Conservation (phyloP, 441 rosid genomes). For the Aleurites moluccanus region DNA sequence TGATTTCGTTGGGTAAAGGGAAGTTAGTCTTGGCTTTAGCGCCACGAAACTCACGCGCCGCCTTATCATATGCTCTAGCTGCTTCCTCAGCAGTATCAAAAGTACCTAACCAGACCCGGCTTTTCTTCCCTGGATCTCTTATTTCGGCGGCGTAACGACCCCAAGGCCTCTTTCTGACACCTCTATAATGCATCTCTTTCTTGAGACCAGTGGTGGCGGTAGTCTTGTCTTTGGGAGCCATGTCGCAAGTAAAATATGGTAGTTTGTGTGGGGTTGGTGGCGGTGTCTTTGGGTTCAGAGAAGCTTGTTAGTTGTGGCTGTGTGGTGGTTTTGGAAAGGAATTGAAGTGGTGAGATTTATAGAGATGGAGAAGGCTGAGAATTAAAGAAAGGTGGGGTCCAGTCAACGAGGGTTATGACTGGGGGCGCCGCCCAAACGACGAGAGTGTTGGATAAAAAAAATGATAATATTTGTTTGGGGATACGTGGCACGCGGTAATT, state of each 20-base stretch:
- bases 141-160: conserved; percentile 88
- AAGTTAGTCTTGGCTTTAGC: conserved; percentile 76
- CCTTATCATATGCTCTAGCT: conserved; percentile 67
- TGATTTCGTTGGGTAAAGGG: conserved; percentile 21
- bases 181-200: conserved; percentile 58
- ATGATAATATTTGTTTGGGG: conserved; percentile 27
- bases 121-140: conserved; percentile 69
- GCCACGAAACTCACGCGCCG: conserved; percentile 69
- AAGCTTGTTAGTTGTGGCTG: neutral
- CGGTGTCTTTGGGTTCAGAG: too few relatives aligned
- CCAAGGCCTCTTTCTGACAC: conserved; percentile 90
- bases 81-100: conserved; percentile 81
- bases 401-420: conserved; percentile 57
- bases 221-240: conserved; percentile 43
- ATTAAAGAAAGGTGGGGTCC: neutral
- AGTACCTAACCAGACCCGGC: conserved; percentile 86
- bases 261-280: too few relatives aligned
- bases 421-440: conserved; percentile 60
- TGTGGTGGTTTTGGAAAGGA: too few relatives aligned
- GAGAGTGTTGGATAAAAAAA: conserved; percentile 4
- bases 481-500: conserved; percentile 45
- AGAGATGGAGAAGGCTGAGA: neutral
- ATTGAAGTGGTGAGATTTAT: neutral
- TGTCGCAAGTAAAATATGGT: neutral
- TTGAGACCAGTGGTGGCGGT: neutral